Percentiles rank a stretch among this genome's conserved stretches.
phyloP scores from a whole-genome alignment of 2,329 filamentous ascomycete species.

The Periconia sp. region DNA sequence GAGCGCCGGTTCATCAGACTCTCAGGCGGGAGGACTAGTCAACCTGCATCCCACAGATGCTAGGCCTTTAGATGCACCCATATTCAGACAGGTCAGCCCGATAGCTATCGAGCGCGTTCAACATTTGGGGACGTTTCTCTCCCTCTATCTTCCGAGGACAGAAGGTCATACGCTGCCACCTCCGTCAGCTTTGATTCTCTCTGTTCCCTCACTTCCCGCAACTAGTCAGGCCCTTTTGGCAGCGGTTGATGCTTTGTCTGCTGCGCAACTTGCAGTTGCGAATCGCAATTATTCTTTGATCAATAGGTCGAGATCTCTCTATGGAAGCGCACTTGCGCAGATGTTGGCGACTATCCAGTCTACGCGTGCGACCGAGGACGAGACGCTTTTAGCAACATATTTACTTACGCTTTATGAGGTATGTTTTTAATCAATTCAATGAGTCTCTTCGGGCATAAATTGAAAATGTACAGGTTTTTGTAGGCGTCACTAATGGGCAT shows the following conservation, averaged over 20 bases:
- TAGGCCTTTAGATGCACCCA: conserved; percentile 22
- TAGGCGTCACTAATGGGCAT: conserved; percentile 39
- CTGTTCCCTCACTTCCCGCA: conserved; percentile 37
- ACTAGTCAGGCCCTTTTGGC: conserved; percentile 37
- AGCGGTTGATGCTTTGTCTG: conserved; percentile 41
- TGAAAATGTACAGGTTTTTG: conserved; percentile 34
- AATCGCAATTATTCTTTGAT: conserved; percentile 37
- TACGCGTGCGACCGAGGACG: conserved; percentile 33
- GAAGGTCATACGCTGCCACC: conserved; percentile 38
- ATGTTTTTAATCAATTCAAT: neutral
- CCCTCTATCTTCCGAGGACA: conserved; percentile 36
- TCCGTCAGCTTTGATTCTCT: conserved; percentile 43
- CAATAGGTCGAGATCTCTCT: conserved; percentile 42
- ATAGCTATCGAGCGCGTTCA: conserved; percentile 44
- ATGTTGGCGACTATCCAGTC: conserved; percentile 39
- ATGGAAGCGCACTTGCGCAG: conserved; percentile 40
- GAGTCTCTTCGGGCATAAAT: neutral
- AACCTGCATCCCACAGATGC: conserved; percentile 16
- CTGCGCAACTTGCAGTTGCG: conserved; percentile 41
- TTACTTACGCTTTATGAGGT: conserved; percentile 44
- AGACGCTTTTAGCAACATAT: conserved; percentile 43
- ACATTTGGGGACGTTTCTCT: conserved; percentile 39
- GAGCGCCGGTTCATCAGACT: conserved; percentile 6
- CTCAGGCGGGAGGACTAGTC: conserved; percentile 11
- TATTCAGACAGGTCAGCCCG: conserved; percentile 40